Percentiles rank a stretch among this genome's conserved stretches.
These are phyloP conservation scores for Penicillium psychrofluorescens DNA, from an alignment of 495 filamentous ascomycete genomes.

Conservation along the genomic window DNA sequence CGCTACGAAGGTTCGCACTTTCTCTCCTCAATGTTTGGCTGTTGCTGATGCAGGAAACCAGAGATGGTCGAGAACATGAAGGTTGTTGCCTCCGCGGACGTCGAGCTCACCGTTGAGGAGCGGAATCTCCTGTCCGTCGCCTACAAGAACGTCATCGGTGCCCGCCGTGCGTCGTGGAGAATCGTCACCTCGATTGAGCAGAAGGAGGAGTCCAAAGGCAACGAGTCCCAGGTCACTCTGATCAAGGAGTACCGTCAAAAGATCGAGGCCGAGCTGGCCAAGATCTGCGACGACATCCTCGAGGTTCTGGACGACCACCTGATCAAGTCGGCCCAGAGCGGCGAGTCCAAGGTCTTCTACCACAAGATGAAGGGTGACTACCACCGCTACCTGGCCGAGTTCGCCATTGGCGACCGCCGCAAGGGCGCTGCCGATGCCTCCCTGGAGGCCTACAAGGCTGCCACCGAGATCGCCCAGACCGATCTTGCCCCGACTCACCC, in stretches of 20 bases:
- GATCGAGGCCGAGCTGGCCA: slow-evolving; percentile 97
- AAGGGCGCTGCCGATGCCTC: slow-evolving; percentile 95
- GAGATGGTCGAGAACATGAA: slow-evolving; percentile 99
- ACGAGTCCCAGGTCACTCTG: slow-evolving; percentile 79
- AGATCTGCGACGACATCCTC: slow-evolving; percentile 99
- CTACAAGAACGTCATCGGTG: slow-evolving; percentile 99
- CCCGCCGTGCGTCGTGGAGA: slow-evolving; percentile 97
- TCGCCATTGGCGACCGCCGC: slow-evolving; percentile 94
- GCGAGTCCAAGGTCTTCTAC: slow-evolving; percentile 99
- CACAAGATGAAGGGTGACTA: slow-evolving; percentile 99
- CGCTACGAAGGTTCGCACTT: slow-evolving; percentile 89
- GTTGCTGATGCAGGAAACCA: slow-evolving; percentile 29
- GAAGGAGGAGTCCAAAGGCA: slow-evolving; percentile 99
- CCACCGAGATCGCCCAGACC: slow-evolving; percentile 95
- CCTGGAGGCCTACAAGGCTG: slow-evolving; percentile 96
- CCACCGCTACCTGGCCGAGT: slow-evolving; percentile 98
- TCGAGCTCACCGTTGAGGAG: slow-evolving; percentile 98
- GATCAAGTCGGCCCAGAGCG: slow-evolving; percentile 91
- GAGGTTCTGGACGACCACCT: slow-evolving; percentile 94
- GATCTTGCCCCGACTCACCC: slow-evolving; percentile 98
- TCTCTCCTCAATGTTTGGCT: neutral
- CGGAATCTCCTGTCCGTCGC: slow-evolving; percentile 98
- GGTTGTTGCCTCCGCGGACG: slow-evolving; percentile 88
- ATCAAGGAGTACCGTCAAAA: slow-evolving; percentile 99
- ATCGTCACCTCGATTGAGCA: slow-evolving; percentile 99